Evolutionary conservation across 2,329 filamentous ascomycete genomes (phyloP), one percentile per base, ranked within the genome.

Genomic region (Talaromyces sp.): DNA sequence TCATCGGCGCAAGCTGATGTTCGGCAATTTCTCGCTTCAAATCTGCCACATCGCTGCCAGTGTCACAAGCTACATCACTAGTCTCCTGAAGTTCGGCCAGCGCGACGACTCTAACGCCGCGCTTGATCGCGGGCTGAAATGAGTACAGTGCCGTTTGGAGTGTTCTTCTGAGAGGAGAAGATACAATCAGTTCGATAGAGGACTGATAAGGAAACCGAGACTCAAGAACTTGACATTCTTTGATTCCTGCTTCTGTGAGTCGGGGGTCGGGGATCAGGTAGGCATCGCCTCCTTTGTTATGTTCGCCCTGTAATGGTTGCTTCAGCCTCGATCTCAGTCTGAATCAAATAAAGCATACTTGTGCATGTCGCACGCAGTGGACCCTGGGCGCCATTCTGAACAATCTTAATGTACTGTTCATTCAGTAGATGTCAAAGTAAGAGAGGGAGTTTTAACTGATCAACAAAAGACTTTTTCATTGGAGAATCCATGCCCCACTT

Each of bases 21-120:
- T 28, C 53, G 9, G 25, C 9, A 33, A 62, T 60, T 21, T 58
- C 58, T n/a, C n/a, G 33, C 17, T 50, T 40, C 11, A 62, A 45
- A 4, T 56, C 46, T 13, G 55, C 35, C 7, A 55, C 51, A 33
- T 60, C 55, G 7, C 58, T 58, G 15, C 60, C 60, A 9, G 58
- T 60, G 13, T 62, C 58, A 36, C 60, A 60, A 15, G 54, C 37
- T 15, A 60, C 51, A 43, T 60, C 51, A 22, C 58, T 56, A 33
- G 58, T 60, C 40, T 62, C 60, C 43, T 60, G 60, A 10, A 60
- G 43, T 45, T 60, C 60, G 17, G 58, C 54, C n/a, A 62, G 50
- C 28, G 58, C 60, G 35, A 62, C 22, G n/a, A 60, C 53, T 53
- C 56, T 56, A 7, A 58, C 43, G 21, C 58, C 60, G 10, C 52